Base-by-base conservation (phyloP, 2,329 filamentous ascomycete genomes). In the Eutypella sp. region DNA sequence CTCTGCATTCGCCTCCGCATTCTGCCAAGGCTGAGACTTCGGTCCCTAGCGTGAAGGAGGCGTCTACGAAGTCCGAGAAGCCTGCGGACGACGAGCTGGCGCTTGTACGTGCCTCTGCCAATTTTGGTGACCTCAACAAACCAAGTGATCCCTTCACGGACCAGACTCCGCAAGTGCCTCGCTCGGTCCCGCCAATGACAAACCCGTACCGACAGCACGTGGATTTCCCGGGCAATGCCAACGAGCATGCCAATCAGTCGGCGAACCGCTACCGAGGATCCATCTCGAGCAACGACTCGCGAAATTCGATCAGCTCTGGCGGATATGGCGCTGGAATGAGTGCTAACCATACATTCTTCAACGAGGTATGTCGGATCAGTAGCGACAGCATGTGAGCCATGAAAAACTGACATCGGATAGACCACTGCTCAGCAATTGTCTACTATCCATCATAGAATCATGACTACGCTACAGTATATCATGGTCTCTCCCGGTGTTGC, bases 71-170 rank as follows among this genome's bases (percentile, higher is more conserved):
- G 18, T 34, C 19, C 11, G 49, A 55, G 0, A 40, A 49, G 1
- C 48, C 53, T 1, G 38, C 51, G 13, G 55, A 58, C 19, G 56
- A 58, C 16, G 51, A 54, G 44, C 33, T 47, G 36, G 56, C 55
- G 6, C 49, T 59, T 10, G 50, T 57, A n/a, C 49, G 49, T 33
- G 55, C 55, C 18, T 53, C 51, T n/a, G 42, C 43, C 2, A 42
- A 45, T 6, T 55, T 53, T 31, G 47, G 46, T 16, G 49, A 47
- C 25, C 25, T 55, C 4, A 46, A 47, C 18, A 24, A 23, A 16
- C 10, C 22, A 41, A 19, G 29, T 41, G 52, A 54, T 29, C 52
- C 52, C 2, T 54, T 54, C 24, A 42, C 45, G 11, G 9, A 27
- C 10, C 44, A 47, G 37, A 45, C 46, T 8, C 52, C 48, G 2